These are phyloP conservation scores for Auricularia auricula-judae DNA, from an alignment of 768 basidiomycete genomes.

Conservation along the genomic window DNA sequence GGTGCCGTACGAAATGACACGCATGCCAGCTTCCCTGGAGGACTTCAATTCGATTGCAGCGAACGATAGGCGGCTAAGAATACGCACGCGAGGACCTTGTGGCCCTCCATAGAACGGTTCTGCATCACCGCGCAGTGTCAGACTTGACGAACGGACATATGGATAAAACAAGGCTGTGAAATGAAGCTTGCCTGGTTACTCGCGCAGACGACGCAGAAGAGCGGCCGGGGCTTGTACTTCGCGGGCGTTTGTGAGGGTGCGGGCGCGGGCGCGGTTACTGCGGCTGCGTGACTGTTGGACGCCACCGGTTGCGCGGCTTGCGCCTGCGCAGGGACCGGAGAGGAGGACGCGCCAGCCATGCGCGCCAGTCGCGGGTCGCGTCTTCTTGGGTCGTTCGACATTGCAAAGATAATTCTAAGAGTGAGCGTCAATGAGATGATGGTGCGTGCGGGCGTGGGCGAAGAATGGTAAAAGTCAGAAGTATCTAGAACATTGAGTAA, in stretches of 20 bases:
- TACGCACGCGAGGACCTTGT: constrained; percentile 77
- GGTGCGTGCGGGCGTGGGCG: neutral
- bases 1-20: constrained; percentile 90
- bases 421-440: neutral
- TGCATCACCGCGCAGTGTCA: constrained; percentile 18
- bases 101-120: constrained; percentile 99
- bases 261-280: constrained; percentile 9
- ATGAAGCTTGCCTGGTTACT: constrained; percentile 75
- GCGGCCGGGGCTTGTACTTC: constrained; percentile 55
- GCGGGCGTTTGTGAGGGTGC: neutral
- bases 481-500: constrained; percentile 75
- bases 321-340: constrained; percentile 4
- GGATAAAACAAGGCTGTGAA: neutral
- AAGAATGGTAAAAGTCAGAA: constrained; percentile 46
- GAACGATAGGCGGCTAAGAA: neutral
- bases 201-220: constrained; percentile 99
- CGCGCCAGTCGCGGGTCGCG: neutral
- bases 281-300: neutral
- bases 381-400: constrained; percentile 45
- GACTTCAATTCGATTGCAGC: neutral
- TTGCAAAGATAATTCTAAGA: constrained; percentile 5
- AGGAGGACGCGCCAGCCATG: constrained; percentile 6
- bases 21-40: constrained; percentile 76
- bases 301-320: constrained; percentile 5
- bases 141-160: too few species aligned